A percentile compares a stretch with the other conserved stretches of the same genome.
phyloP scores from a whole-genome alignment of 257 asterid species.

The Solanum medicagineum region DNA sequence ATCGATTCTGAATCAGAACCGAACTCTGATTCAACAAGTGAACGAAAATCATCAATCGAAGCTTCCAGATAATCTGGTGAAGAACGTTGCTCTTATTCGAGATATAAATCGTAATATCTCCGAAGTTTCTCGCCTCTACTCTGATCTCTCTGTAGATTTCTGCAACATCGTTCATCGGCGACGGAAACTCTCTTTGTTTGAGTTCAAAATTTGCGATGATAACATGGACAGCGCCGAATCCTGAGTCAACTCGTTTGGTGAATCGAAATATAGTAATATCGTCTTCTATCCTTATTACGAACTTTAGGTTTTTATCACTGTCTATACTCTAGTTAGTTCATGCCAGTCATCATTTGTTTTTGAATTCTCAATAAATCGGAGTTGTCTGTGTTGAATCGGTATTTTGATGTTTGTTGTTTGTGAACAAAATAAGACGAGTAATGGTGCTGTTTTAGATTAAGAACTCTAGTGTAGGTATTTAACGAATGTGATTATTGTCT shows the following conservation, averaged over 20 bases:
- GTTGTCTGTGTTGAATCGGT: conserved; percentile 1
- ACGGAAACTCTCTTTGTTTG: not conserved
- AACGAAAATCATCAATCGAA: conserved; percentile 57
- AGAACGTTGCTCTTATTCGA: conserved; percentile 44
- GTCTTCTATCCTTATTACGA: not conserved
- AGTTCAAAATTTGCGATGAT: not conserved
- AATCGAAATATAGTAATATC: not conserved
- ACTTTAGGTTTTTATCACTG: not conserved
- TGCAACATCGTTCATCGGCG: conserved; percentile 25
- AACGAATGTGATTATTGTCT: conserved; percentile 1
- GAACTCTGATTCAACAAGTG: conserved; percentile 50
- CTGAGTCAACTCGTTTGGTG: not conserved
- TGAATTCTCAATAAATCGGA: not conserved
- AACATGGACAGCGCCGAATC: not conserved
- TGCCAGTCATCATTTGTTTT: not conserved
- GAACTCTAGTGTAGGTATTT: not conserved
- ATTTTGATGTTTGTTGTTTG: not conserved
- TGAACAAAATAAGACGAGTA: not conserved
- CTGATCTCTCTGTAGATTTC: conserved; percentile 43
- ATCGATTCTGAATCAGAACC: conserved; percentile 46
- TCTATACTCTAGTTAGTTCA: not conserved
- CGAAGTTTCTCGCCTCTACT: conserved; percentile 35
- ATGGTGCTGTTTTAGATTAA: not conserved
- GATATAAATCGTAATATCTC: conserved; percentile 55
- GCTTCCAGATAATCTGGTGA: conserved; percentile 36